These are phyloP conservation scores for Artemisia annua DNA, from an alignment of 129 eudicot species.

Conservation along the genomic window DNA sequence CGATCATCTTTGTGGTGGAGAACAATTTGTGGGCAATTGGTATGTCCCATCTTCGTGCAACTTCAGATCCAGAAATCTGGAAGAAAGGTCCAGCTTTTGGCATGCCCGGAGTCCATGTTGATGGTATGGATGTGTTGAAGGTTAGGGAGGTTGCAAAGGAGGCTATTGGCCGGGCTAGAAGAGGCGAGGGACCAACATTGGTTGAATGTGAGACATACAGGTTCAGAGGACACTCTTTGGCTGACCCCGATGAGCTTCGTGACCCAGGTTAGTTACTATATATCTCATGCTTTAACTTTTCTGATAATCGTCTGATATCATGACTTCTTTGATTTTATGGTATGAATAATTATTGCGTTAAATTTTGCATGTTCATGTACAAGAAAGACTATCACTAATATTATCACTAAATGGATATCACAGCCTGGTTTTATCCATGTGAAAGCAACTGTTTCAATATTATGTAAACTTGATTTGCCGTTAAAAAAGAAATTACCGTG, in stretches of 20 bases:
- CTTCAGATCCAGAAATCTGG: constrained; percentile 34
- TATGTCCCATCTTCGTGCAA: constrained; percentile 35
- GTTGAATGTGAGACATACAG: constrained; percentile 33
- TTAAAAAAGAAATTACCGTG: neutral
- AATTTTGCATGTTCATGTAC: neutral
- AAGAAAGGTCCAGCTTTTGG: constrained; percentile 34
- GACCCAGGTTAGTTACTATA: constrained; percentile 20
- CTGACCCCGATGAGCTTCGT: constrained; percentile 36
- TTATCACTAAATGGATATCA: neutral
- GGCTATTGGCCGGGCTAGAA: constrained; percentile 29
- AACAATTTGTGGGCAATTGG: constrained; percentile 34
- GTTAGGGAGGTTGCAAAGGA: constrained; percentile 32
- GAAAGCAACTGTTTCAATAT: neutral
- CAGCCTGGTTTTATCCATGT: neutral
- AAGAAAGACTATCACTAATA: neutral
- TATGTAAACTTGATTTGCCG: neutral
- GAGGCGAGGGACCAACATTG: constrained; percentile 33
- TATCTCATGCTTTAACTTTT: neutral
- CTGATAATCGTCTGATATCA: neutral
- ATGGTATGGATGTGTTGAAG: constrained; percentile 37
- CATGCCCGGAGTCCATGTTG: constrained; percentile 31
- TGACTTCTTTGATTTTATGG: no score
- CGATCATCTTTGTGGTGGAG: constrained; percentile 29
- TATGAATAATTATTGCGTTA: neutral
- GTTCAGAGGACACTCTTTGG: constrained; percentile 37